Evolutionary conservation across 2,329 filamentous ascomycete species (phyloP), one percentile per base, ranked within the genome.

Genomic region (Epichloe amarillans): DNA sequence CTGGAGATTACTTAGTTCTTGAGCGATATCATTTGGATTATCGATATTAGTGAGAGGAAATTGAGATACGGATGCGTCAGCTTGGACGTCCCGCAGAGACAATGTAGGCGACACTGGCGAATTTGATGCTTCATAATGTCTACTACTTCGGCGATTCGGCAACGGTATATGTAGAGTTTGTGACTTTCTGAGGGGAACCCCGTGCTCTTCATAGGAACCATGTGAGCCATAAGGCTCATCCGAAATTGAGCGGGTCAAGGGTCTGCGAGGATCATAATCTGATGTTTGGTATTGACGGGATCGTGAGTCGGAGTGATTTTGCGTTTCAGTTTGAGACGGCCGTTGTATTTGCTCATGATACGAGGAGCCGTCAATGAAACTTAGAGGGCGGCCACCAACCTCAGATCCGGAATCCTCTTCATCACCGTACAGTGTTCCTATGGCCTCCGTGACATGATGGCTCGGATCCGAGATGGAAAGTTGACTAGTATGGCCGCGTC

Each of bases 371-470:
- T 64, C 61, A 50, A 90, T 74, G 69, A 88, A 93, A 70, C 86
- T 91, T 60, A 90, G 69, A 37, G 86, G 86, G 44, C 85, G 80
- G 40, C 71, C 67, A 51, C 69, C 67, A 30, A 21, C 17, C 53
- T 72, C 71, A 15, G 68, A 79, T 56, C 80, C 76, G 2, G 69
- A 79, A 58, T 87, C 79, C 58, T 83, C 80, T 61, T 81, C 79
- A 62, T 88, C 84, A 61, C 86, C 87, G 69, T 96, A 95, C 69
- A 95, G 79, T 60, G 89, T 89, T 49, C 88, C 88, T 67, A 95
- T 95, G 53, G 88, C 86, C 67, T 95, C 90, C 51, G 89, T 95
- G 64, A 95, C 88, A 78, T 95, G 90, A 70, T 95, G 88, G 69
- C 79, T 88, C 54, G 90, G 86, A 69, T 95, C 89, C 66, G 86